phyloP scores from a whole-genome alignment of 2,329 filamentous ascomycete genomes.

The Arthroderma uncinatum region DNA sequence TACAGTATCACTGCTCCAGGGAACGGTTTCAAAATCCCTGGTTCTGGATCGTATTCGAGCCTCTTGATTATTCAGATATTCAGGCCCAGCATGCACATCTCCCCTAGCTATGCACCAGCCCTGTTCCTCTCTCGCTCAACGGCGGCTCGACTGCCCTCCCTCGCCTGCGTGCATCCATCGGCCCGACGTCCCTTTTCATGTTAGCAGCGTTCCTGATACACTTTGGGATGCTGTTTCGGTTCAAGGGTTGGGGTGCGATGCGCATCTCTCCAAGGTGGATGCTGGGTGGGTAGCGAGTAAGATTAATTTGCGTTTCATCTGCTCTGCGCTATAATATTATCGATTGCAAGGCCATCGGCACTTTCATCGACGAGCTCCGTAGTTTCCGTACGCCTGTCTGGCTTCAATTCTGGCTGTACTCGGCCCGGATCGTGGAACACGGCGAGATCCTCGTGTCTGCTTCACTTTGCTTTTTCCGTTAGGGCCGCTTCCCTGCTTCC shows the following conservation, averaged over 20 bases:
- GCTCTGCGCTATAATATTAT: background rate
- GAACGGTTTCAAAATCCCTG: background rate
- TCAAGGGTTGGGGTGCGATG: background rate
- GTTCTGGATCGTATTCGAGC: constrained; percentile 5
- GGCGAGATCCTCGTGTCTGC: background rate
- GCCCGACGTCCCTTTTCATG: background rate
- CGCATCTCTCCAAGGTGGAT: background rate
- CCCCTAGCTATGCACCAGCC: background rate
- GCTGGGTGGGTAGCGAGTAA: background rate
- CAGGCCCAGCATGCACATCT: background rate
- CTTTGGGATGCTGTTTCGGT: background rate
- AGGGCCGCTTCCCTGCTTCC: background rate
- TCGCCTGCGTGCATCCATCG: background rate
- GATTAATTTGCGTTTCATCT: constrained; percentile 4
- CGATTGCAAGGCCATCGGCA: background rate
- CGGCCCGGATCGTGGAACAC: constrained; percentile 3
- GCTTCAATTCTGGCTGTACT: background rate
- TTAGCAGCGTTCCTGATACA: background rate
- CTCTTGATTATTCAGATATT: constrained; percentile 4
- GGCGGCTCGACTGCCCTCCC: background rate
- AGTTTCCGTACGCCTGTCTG: background rate
- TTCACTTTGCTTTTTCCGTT: background rate
- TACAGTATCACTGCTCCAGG: background rate
- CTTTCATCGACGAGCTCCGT: background rate
- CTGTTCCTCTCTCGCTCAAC: background rate